phyloP scores from a whole-genome alignment of 2,329 filamentous ascomycete species.

The Alternaria alternata region DNA sequence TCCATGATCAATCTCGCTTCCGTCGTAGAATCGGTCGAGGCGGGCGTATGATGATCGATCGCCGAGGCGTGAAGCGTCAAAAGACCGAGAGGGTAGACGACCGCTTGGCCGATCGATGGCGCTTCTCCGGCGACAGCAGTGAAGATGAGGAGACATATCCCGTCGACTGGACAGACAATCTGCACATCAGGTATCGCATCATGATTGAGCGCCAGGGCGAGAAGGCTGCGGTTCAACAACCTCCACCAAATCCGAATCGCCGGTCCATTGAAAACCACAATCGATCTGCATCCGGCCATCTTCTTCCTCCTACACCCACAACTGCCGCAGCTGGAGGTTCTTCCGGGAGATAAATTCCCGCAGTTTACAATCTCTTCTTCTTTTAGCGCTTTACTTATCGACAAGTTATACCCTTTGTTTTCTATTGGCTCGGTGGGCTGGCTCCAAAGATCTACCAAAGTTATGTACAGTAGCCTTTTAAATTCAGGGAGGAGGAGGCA shows the following conservation, averaged over 20 bases:
- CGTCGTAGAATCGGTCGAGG: slow-evolving; percentile 84
- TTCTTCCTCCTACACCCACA: slow-evolving; percentile 45
- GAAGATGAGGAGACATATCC: slow-evolving; percentile 78
- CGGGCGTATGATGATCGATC: slow-evolving; percentile 87
- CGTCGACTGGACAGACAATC: slow-evolving; percentile 72
- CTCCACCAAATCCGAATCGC: slow-evolving; percentile 33
- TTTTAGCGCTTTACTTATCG: slow-evolving; percentile 23
- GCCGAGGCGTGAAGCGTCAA: slow-evolving; percentile 70
- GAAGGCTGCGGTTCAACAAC: slow-evolving; percentile 43
- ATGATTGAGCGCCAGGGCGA: slow-evolving; percentile 56
- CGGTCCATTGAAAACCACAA: slow-evolving; percentile 48
- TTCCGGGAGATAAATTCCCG: slow-evolving; percentile 18
- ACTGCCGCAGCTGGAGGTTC: slow-evolving; percentile 16
- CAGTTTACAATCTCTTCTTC: slow-evolving; percentile 7
- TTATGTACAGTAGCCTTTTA: slow-evolving; percentile 34
- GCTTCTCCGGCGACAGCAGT: slow-evolving; percentile 85
- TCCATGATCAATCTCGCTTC: slow-evolving; percentile 68
- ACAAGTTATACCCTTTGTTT: slow-evolving; percentile 46
- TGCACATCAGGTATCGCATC: slow-evolving; percentile 66
- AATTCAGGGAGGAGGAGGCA: slow-evolving; percentile 3
- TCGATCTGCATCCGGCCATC: slow-evolving; percentile 47
- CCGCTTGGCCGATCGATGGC: slow-evolving; percentile 64
- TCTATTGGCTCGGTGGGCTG: slow-evolving; percentile 29
- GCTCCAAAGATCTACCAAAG: slow-evolving; percentile 29
- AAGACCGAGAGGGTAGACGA: slow-evolving; percentile 42